Evolutionary conservation across 2,329 filamentous ascomycete species (phyloP).

Genomic region (Achaetomium macrosporum): DNA sequence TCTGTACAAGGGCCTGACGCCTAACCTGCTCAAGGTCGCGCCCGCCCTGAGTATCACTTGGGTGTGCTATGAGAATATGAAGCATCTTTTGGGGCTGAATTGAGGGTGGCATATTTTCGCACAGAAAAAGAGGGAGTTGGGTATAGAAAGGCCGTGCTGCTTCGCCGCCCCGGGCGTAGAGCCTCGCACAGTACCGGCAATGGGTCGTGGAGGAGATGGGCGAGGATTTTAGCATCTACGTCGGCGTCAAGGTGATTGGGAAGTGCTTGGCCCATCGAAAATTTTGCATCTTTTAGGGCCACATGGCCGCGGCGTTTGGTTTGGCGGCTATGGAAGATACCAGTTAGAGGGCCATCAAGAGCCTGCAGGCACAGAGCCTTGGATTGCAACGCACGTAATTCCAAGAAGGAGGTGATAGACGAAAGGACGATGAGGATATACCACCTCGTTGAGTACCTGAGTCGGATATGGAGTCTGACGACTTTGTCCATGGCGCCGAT

Average conservation of each 20-base stretch:
- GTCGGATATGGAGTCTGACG: background rate
- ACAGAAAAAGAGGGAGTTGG: background rate
- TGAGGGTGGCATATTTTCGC: conserved; percentile 21
- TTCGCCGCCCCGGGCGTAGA: background rate
- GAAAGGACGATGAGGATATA: background rate
- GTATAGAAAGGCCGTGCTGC: background rate
- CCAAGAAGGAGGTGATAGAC: conserved; percentile 2
- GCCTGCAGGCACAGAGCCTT: conserved; percentile 2
- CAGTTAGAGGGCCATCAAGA: conserved; percentile 15
- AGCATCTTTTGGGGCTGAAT: conserved; percentile 58
- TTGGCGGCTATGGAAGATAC: conserved; percentile 17
- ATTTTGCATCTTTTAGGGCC: conserved; percentile 15
- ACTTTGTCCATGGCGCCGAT: background rate
- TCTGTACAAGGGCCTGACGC: conserved; percentile 90
- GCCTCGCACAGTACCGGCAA: background rate
- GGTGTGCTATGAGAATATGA: conserved; percentile 87
- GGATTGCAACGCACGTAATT: conserved; percentile 6
- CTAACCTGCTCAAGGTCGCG: conserved; percentile 92
- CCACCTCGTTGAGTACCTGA: background rate
- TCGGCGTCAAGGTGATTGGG: conserved; percentile 18
- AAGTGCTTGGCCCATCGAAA: conserved; percentile 13
- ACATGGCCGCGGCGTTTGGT: conserved; percentile 23
- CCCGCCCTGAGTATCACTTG: conserved; percentile 94
- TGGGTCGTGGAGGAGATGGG: background rate
- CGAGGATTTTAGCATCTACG: conserved; percentile 14